Conservation (phyloP, 768 basidiomycete species). For the Auriculariales sp. region DNA sequence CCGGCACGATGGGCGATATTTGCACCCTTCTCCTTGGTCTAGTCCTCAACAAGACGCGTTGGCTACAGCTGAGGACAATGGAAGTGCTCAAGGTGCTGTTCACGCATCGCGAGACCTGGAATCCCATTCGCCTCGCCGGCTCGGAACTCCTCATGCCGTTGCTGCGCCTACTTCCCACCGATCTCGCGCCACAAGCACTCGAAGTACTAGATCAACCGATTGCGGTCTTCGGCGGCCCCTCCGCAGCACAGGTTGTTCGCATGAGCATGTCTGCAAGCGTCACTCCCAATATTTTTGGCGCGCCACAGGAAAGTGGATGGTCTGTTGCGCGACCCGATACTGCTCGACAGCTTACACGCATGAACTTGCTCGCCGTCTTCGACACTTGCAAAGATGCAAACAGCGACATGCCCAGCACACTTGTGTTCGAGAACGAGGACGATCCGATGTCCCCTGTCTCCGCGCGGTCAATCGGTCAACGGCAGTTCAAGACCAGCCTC, state of each 20-base stretch:
- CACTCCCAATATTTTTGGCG: conserved; percentile 49
- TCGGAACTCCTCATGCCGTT: conserved; percentile 87
- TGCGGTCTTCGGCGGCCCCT: conserved; percentile 58
- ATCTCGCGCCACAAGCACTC: conserved; percentile 70
- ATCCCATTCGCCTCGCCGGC: conserved; percentile 56
- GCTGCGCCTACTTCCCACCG: conserved; percentile 74
- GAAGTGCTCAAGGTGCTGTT: conserved; percentile 82
- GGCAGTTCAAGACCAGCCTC: too few species aligned
- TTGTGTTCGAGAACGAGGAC: not conserved
- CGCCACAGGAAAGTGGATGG: conserved; percentile 78
- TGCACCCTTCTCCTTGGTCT: conserved; percentile 77
- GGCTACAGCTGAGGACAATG: conserved; percentile 72
- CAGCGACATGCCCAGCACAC: conserved; percentile 23
- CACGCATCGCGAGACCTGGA: conserved; percentile 68
- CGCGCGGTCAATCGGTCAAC: not conserved
- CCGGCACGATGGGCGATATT: conserved; percentile 62
- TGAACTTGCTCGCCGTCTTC: conserved; percentile 74
- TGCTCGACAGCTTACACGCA: conserved; percentile 46
- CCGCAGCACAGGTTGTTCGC: conserved; percentile 74
- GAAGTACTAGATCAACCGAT: conserved; percentile 91
- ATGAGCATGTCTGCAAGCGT: conserved; percentile 72
- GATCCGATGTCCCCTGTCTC: not conserved
- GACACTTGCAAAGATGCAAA: conserved; percentile 49
- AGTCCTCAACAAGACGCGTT: conserved; percentile 66
- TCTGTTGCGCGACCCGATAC: conserved; percentile 56